Percentiles rank a stretch among this genome's conserved stretches.
Conservation (phyloP, 2,329 filamentous ascomycete species). For the Colletotrichum tropicicola region DNA sequence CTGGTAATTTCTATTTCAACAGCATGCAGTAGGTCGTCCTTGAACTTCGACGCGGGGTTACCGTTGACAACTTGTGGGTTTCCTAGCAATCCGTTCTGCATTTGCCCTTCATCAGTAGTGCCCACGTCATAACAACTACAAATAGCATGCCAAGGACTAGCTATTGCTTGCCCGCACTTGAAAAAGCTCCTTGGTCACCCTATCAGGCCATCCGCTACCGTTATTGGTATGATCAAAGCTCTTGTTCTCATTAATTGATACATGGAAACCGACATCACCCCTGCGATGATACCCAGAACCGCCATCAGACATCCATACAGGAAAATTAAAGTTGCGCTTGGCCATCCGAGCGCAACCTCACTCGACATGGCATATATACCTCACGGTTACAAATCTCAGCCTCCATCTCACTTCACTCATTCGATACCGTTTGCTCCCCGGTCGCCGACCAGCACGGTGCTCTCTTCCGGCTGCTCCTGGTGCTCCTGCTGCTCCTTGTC, state of each 20-base stretch:
- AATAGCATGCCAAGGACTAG: no score
- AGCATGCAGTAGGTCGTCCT: no score
- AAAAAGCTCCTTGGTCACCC: no score
- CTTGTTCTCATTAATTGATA: neutral
- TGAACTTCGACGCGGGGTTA: no score
- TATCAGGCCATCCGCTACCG: no score
- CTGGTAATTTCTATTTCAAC: no score
- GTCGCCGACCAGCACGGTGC: slow-evolving; percentile 47
- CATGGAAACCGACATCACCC: neutral
- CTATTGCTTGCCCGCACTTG: no score
- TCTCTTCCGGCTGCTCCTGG: slow-evolving; percentile 38
- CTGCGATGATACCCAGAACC: neutral
- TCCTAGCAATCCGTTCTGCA: no score
- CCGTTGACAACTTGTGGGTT: no score
- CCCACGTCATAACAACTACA: no score
- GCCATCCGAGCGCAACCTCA: neutral
- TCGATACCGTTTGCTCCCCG: slow-evolving; percentile 20
- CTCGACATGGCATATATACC: neutral
- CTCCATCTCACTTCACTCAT: neutral
- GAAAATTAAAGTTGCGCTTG: neutral
- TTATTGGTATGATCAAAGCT: neutral
- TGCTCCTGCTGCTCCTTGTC: slow-evolving; percentile 39
- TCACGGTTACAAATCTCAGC: neutral
- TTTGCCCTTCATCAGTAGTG: no score
- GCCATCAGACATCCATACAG: neutral